A percentile compares a stretch with the other conserved stretches of the same genome.
Conservation (phyloP, 257 asterid genomes). For the Echites panduratus region DNA sequence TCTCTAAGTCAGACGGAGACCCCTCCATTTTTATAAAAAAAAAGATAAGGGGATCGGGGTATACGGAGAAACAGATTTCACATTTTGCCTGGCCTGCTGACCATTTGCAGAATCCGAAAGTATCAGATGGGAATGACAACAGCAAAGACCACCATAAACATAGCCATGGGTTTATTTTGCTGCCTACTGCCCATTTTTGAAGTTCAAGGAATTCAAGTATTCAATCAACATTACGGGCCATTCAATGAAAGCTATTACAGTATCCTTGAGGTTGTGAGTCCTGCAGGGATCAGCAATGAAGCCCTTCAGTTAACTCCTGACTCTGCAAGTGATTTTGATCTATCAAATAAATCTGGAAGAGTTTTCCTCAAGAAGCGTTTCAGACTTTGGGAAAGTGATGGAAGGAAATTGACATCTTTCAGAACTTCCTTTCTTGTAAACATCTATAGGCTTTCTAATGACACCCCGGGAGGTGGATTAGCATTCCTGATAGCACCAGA, state of each 20-base stretch:
- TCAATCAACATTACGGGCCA: too few species aligned
- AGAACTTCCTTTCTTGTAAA: conserved; percentile 30
- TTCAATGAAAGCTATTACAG: conserved; percentile 2
- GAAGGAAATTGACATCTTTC: conserved; percentile 21
- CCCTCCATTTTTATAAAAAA: too few species aligned
- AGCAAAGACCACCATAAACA: too few species aligned
- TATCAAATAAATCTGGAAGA: conserved; percentile 12
- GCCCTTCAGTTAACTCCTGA: conserved; percentile 27
- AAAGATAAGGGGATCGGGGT: too few species aligned
- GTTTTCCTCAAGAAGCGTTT: conserved; percentile 15
- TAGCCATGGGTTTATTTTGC: background rate
- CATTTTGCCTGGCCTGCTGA: too few species aligned
- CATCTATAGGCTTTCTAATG: background rate
- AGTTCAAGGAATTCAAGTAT: conserved; percentile 10
- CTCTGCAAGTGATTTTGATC: background rate
- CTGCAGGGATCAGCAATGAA: conserved; percentile 14
- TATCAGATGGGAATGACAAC: too few species aligned
- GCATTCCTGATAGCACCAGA: conserved; percentile 34
- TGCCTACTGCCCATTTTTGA: background rate
- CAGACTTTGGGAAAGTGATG: conserved; percentile 22
- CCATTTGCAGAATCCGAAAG: too few species aligned
- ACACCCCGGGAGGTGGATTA: conserved; percentile 19
- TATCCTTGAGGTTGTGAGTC: background rate
- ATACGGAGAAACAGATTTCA: too few species aligned
- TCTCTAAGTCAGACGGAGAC: too few species aligned